Evolutionary conservation across 148 eudicot genomes (phyloP).

Genomic region (Rhododendron henanense): DNA sequence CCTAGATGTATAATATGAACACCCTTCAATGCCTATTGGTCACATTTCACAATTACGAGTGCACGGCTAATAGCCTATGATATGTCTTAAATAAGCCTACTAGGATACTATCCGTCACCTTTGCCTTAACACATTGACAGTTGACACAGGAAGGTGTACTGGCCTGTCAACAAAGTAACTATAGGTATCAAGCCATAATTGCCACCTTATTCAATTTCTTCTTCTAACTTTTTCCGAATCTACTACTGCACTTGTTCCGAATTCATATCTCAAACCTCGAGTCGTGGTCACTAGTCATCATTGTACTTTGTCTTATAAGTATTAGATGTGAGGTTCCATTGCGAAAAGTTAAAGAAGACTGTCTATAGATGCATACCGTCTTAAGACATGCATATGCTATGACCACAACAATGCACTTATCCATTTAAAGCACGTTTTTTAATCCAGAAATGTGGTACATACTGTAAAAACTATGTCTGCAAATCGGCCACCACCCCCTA

Average conservation of each 20-base stretch:
- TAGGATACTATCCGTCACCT: background rate
- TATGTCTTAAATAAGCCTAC: background rate
- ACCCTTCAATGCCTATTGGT: too few relatives aligned
- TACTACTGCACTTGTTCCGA: background rate
- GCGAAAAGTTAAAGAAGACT: background rate
- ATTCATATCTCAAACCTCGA: background rate
- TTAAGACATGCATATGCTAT: background rate
- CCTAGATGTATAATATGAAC: background rate
- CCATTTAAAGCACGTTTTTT: background rate
- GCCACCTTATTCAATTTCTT: background rate
- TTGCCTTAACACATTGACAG: background rate
- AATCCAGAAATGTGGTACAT: background rate
- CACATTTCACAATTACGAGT: background rate
- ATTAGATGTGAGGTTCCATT: background rate
- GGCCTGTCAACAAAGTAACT: background rate
- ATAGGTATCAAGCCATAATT: background rate
- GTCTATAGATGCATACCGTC: background rate
- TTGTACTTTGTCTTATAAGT: background rate
- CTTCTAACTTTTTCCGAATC: background rate
- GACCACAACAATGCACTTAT: background rate
- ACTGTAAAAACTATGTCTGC: background rate
- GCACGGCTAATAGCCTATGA: background rate
- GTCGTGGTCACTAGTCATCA: background rate
- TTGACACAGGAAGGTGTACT: background rate
- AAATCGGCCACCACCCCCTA: background rate